Conservation (phyloP, 106 monocot genomes). For the Dioscorea zingiberensis region DNA sequence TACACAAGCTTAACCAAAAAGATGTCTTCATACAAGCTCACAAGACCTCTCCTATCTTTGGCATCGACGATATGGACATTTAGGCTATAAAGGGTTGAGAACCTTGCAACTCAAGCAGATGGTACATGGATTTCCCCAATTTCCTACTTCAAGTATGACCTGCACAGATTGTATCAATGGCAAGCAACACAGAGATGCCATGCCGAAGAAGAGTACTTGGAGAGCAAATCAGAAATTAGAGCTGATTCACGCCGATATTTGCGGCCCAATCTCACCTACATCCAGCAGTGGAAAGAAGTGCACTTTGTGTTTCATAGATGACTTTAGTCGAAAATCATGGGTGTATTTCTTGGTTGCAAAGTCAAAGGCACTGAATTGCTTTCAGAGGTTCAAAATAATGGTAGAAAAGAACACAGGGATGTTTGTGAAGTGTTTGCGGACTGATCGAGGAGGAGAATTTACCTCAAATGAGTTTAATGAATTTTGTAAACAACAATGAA, state of each 20-base stretch:
- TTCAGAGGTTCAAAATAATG: constrained; percentile 14
- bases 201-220: too few relatives aligned
- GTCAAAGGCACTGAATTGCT: constrained; percentile 1
- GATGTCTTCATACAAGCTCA: too few relatives aligned
- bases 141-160: too few relatives aligned
- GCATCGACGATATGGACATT: too few relatives aligned
- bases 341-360: constrained; percentile 11
- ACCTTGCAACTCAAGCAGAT: too few relatives aligned
- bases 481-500: constrained; percentile 1
- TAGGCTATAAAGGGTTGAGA: too few relatives aligned
- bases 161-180: too few relatives aligned
- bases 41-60: too few relatives aligned
- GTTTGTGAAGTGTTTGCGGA: neutral
- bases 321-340: constrained; percentile 20
- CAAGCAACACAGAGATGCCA: too few relatives aligned
- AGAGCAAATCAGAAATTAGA: neutral
- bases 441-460: constrained; percentile 20
- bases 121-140: too few relatives aligned
- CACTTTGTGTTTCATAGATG: constrained; percentile 22
- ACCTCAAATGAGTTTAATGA: constrained; percentile 6
- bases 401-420: constrained; percentile 6
- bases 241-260: constrained; percentile 22
- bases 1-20: too few relatives aligned
- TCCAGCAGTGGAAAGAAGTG: neutral
- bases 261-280: constrained; percentile 22